Conservation (phyloP, 192 early-diverging fungal species). For the Jimgerdemannia flammicorona region DNA sequence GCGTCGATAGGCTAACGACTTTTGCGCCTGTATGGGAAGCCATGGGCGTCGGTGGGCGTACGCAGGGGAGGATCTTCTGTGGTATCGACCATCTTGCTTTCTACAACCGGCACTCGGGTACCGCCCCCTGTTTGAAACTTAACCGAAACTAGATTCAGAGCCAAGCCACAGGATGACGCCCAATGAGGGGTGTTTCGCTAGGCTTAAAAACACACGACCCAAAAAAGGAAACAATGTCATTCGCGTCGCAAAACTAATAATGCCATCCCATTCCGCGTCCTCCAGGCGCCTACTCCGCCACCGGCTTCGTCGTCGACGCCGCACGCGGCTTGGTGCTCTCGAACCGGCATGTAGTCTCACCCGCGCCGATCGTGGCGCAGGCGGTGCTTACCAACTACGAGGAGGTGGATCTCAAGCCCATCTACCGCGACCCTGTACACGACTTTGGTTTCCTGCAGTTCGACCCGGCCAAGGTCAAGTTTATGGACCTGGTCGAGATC, state of each 20-base stretch:
- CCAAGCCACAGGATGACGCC: neutral
- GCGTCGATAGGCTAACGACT: too few relatives aligned
- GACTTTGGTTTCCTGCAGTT: constrained; percentile 84
- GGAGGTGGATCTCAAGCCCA: constrained; percentile 64
- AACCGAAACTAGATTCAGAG: neutral
- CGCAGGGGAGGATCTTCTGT: too few relatives aligned
- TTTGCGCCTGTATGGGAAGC: too few relatives aligned
- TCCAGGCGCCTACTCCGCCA: constrained; percentile 54
- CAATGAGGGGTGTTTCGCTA: neutral
- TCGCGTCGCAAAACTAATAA: too few relatives aligned
- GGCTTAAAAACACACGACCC: too few relatives aligned
- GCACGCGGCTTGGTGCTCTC: constrained; percentile 69
- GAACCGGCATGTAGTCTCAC: constrained; percentile 75
- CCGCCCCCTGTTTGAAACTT: neutral
- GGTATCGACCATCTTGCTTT: too few relatives aligned
- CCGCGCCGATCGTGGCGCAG: constrained; percentile 69
- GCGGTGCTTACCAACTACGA: constrained; percentile 75
- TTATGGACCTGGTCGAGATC: constrained; percentile 67
- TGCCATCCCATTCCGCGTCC: neutral
- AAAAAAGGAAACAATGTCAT: too few relatives aligned
- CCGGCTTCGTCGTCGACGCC: constrained; percentile 78
- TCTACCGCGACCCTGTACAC: constrained; percentile 81
- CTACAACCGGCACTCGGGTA: too few relatives aligned
- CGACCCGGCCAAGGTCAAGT: constrained; percentile 62
- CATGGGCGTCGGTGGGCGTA: too few relatives aligned